phyloP scores from a whole-genome alignment of 306 rosid species.

The Coriaria nepalensis region DNA sequence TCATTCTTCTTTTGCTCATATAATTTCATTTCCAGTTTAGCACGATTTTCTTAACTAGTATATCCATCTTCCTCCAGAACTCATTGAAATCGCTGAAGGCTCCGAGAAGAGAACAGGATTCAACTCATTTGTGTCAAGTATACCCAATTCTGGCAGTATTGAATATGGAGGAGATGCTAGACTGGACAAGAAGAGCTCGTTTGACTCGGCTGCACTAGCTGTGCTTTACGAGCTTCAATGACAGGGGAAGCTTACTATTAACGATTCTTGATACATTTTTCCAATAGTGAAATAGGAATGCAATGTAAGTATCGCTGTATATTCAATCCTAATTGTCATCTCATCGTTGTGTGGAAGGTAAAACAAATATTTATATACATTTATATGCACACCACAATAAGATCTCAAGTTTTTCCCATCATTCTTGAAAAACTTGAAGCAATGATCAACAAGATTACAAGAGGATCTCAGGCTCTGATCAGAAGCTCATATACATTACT shows the following conservation, averaged over 20 bases:
- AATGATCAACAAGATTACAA: background rate
- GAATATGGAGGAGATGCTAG: slow-evolving; percentile 66
- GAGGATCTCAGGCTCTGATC: slow-evolving; percentile 51
- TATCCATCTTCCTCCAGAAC: slow-evolving; percentile 23
- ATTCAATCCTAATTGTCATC: no score
- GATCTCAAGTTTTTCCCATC: no score
- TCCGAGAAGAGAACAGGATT: slow-evolving; percentile 30
- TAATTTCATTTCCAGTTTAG: background rate
- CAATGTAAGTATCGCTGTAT: background rate
- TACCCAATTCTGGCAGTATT: slow-evolving; percentile 46
- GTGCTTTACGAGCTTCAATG: slow-evolving; percentile 53
- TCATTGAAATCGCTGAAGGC: slow-evolving; percentile 32
- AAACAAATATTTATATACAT: no score
- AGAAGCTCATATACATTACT: slow-evolving; percentile 84
- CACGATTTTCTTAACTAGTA: slow-evolving; percentile 3
- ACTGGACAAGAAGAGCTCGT: slow-evolving; percentile 69
- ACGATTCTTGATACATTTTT: slow-evolving; percentile 13
- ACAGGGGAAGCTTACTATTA: slow-evolving; percentile 40
- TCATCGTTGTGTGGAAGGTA: no score
- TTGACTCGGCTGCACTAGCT: slow-evolving; percentile 57
- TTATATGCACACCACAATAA: no score
- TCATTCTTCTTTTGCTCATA: background rate
- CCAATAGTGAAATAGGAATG: background rate
- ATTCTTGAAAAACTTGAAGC: no score
- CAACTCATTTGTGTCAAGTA: slow-evolving; percentile 50